These are phyloP conservation scores for Kalmusia sp. DNA, from an alignment of 2,329 filamentous ascomycete genomes.

Conservation along the genomic window DNA sequence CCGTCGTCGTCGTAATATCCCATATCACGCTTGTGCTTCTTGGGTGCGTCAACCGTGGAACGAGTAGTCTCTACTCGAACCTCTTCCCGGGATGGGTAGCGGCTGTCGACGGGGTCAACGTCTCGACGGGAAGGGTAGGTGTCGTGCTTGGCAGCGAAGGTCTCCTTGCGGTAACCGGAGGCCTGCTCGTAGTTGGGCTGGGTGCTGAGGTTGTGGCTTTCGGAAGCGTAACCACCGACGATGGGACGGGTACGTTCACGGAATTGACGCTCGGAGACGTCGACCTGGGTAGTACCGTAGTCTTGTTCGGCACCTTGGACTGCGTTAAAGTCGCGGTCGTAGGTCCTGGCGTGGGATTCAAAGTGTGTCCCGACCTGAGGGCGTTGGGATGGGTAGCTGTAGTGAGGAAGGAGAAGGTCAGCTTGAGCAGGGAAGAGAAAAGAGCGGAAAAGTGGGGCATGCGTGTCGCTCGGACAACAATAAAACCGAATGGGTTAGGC, in stretches of 20 bases:
- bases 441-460: constrained; percentile 47
- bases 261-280: constrained; percentile 67
- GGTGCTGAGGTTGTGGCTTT: constrained; percentile 44
- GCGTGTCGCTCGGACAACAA: constrained; percentile 51
- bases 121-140: constrained; percentile 46
- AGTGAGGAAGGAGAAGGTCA: constrained; percentile 45
- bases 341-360: constrained; percentile 65
- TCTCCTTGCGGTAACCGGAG: constrained; percentile 44
- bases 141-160: constrained; percentile 51
- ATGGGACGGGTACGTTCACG: constrained; percentile 65
- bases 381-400: constrained; percentile 64
- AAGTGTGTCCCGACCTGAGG: constrained; percentile 69
- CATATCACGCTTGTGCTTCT: constrained; percentile 67
- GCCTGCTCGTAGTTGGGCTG: constrained; percentile 48
- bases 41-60: constrained; percentile 60
- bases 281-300: constrained; percentile 65
- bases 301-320: constrained; percentile 58
- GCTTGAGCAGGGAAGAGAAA: constrained; percentile 44
- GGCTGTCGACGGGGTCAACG: constrained; percentile 44
- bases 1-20: constrained; percentile 83
- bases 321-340: constrained; percentile 56
- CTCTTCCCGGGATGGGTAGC: constrained; percentile 49
- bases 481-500: constrained; percentile 44
- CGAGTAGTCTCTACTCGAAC: constrained; percentile 60
- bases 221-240: constrained; percentile 57